Evolutionary conservation across 1,139 yeast genomes (phyloP).

Genomic region (Candida smagusa): DNA sequence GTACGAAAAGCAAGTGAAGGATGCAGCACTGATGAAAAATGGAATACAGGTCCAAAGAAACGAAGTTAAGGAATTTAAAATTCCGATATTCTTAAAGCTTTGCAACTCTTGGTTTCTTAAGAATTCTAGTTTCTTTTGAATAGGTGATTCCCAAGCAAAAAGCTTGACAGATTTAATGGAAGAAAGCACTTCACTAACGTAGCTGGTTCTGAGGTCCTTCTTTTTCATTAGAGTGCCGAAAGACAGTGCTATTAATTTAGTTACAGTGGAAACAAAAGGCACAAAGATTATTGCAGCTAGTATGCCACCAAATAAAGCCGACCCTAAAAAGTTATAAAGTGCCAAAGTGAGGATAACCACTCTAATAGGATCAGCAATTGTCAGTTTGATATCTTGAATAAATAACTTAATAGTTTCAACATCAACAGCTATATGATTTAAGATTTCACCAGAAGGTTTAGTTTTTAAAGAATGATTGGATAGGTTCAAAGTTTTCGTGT

Average conservation of each 20-base stretch:
- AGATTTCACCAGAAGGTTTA: slow-evolving; percentile 40
- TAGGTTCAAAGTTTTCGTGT: slow-evolving; percentile 32
- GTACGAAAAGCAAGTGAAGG: slow-evolving; percentile 26
- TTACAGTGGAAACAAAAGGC: slow-evolving; percentile 31
- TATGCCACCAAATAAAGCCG: slow-evolving; percentile 36
- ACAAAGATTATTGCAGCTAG: slow-evolving; percentile 30
- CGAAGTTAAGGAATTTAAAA: slow-evolving; percentile 27
- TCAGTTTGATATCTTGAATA: slow-evolving; percentile 24
- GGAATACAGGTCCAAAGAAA: slow-evolving; percentile 41
- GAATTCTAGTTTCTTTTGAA: slow-evolving; percentile 30
- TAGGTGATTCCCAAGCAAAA: slow-evolving; percentile 41
- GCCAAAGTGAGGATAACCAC: slow-evolving; percentile 26
- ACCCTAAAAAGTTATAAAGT: slow-evolving; percentile 28
- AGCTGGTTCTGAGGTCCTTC: slow-evolving; percentile 36
- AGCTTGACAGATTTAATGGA: slow-evolving; percentile 40
- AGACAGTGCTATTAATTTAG: slow-evolving; percentile 23
- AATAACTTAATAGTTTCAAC: slow-evolving; percentile 23
- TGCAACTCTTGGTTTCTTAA: slow-evolving; percentile 35
- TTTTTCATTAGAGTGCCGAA: slow-evolving; percentile 26
- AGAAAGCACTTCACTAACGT: slow-evolving; percentile 37
- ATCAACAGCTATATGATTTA: slow-evolving; percentile 39
- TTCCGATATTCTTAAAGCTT: slow-evolving; percentile 28
- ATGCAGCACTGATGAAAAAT: slow-evolving; percentile 32
- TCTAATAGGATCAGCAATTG: slow-evolving; percentile 29
- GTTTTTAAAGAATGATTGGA: slow-evolving; percentile 36